Conservation (phyloP, 192 early-diverging fungal genomes). For the Borealophlyctis nickersoniae region DNA sequence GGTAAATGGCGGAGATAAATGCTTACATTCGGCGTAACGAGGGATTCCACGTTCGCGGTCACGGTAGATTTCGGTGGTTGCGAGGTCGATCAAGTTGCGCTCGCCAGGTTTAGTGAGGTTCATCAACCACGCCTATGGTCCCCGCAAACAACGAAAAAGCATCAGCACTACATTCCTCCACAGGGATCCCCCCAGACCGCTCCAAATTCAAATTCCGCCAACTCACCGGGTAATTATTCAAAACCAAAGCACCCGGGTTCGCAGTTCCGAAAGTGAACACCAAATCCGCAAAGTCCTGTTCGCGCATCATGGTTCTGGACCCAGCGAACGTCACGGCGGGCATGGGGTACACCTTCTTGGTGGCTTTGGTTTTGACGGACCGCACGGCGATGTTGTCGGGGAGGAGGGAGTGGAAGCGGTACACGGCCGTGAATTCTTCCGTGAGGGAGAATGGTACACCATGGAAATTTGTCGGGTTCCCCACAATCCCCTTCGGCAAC, state of each 20-base stretch:
- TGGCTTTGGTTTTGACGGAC: constrained; percentile 11
- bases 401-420: constrained; percentile 36
- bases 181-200: no score
- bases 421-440: constrained; percentile 30
- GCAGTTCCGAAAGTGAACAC: constrained; percentile 31
- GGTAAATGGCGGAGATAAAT: no score
- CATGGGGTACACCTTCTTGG: constrained; percentile 8
- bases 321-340: constrained; percentile 19
- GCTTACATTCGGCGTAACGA: no score
- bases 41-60: constrained; percentile 36
- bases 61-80: constrained; percentile 30
- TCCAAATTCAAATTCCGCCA: no score
- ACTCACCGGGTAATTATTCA: constrained; percentile 40
- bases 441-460: constrained; percentile 30
- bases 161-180: no score
- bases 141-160: no score
- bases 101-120: constrained; percentile 24
- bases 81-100: constrained; percentile 17
- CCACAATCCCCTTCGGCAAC: no score
- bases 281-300: constrained; percentile 14
- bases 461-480: no score
- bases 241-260: constrained; percentile 24
- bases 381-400: constrained; percentile 31
- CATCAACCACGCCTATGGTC: no score
- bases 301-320: constrained; percentile 3